Evolutionary conservation across 106 monocot species (phyloP), one percentile per base, ranked within the genome.

Genomic region (Dendrobium nobile): DNA sequence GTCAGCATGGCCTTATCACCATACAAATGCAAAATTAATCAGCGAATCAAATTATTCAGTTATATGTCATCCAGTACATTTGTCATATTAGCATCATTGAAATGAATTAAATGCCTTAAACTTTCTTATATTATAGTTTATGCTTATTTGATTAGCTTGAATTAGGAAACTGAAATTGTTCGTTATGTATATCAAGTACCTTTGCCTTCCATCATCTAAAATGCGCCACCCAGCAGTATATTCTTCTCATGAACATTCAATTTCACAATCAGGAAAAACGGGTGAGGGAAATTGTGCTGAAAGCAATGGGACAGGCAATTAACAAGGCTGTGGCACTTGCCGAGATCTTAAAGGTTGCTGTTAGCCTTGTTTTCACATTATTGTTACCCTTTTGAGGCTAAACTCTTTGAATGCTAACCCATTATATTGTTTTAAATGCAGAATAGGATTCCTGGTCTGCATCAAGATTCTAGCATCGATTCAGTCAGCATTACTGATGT

Each of bases 401-500:
- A 47, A 19, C 6, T 48, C 27, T 51, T 48, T 41, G 76, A 15
- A 15, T 76, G 24, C 20, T 77, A 28, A 55, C 5, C 8, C 26
- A 77, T 9, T 83, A 47, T 61, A 74, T 9, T 83, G 44, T 61
- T n/a, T 61, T 22, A 61, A 61, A 20, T 61, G 61, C 85, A 92
- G 98, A 92, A 93, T 82, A 85, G 85, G 77, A 92, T 82, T 78
- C 92, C 83, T 82, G 91, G 91, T 22, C 84, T 95, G 84, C 92
- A 95, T 86, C 98, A 99, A 90, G 92, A 92, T 82, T 92, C 92
- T 44, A 43, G 78, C 43, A 91, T 92, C 77, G 93, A 95, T 81
- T 95, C 98, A 4, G 85, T 85, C 67, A 98, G 97, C 78, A 99
- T 99, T 47, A 93, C 92, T 79, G 98, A 99, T 86, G 92, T 99